These are phyloP conservation scores for Neofusicoccum ribis DNA, from an alignment of 2,329 filamentous ascomycete genomes.

Conservation along the genomic window DNA sequence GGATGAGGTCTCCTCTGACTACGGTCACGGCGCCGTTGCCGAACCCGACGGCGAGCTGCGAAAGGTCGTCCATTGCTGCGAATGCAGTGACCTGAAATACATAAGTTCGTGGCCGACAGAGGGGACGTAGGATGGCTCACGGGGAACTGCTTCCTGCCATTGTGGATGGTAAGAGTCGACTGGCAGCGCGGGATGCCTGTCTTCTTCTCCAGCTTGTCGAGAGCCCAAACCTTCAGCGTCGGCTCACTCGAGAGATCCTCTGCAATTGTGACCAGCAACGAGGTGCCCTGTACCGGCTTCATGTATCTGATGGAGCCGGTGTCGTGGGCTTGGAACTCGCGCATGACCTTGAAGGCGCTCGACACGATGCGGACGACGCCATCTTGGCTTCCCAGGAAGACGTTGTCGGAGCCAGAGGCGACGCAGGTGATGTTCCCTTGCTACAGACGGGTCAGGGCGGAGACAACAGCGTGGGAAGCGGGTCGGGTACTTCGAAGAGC, in stretches of 20 bases:
- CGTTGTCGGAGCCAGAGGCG: slow-evolving; percentile 81
- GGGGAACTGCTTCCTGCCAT: slow-evolving; percentile 91
- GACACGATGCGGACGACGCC: slow-evolving; percentile 87
- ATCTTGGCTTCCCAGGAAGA: slow-evolving; percentile 85
- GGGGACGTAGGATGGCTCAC: slow-evolving; percentile 43
- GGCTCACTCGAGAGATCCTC: slow-evolving; percentile 89
- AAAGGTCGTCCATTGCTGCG: slow-evolving; percentile 80
- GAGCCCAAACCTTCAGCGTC: slow-evolving; percentile 92
- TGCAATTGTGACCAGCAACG: slow-evolving; percentile 79
- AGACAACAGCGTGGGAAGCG: slow-evolving; percentile 3
- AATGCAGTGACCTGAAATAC: slow-evolving; percentile 77
- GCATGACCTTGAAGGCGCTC: slow-evolving; percentile 80
- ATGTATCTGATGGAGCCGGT: slow-evolving; percentile 81
- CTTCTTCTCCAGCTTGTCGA: slow-evolving; percentile 93
- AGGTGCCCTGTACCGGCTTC: slow-evolving; percentile 85
- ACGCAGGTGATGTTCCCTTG: slow-evolving; percentile 74
- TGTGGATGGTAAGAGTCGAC: slow-evolving; percentile 81
- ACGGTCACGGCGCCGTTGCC: slow-evolving; percentile 93
- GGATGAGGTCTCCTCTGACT: slow-evolving; percentile 88
- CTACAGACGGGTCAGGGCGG: slow-evolving; percentile 36
- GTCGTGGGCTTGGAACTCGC: slow-evolving; percentile 85
- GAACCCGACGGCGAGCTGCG: slow-evolving; percentile 92
- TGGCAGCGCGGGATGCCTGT: slow-evolving; percentile 85
- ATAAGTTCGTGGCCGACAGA: slow-evolving; percentile 22
- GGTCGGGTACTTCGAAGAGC: slow-evolving; percentile 70